Base-by-base conservation (phyloP, 331 rosid genomes). In the Erythrophleum ivorense region DNA sequence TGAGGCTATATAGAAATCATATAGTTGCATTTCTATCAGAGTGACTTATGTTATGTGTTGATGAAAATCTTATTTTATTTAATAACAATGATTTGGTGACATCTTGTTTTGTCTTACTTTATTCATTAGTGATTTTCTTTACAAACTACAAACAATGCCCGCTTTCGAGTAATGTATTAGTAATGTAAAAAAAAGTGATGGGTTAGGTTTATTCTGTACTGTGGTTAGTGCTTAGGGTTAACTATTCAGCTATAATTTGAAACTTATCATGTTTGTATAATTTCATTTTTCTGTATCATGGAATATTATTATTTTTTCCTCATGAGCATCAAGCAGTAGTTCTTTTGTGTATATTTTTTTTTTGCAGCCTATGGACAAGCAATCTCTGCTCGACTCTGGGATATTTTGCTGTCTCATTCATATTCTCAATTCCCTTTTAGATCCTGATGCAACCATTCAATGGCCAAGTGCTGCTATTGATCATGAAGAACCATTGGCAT, bases 341-440 rank as follows among this genome's bases (percentile, higher is more conserved):
- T 84, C 63, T 62, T 71, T 45, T 59, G 73, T 77, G 50, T 45
- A 58, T 78, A 59, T 49, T 76, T 62, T 80, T 80, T 24, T 24
- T 81, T 84, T 87, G 89, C 97, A 97, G 99, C 98, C 98, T 71
- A 84, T 91, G 75, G 99, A 94, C 90, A 97, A 97, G 81, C 97
- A 94, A 87, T 97, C 97, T 82, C 95, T 97, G 86, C 99, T 97
- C 50, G 99, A 94, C 88, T 97, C 99, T 72, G 99, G 99, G 66
- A 94, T 97, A 86, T 92, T 97, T 62, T 91, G 99, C 89, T 97
- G 99, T 86, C 99, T 97, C 91, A 91, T 97, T 83, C 89, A 89
- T 78, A 90, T 92, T 82, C 95, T 97, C 75, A 88, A 90, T 88
- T 91, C 97, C 83, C 95, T 97, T 85, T 90, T 97, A 69, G 87